Conservation (phyloP, 1,284 basidiomycete species). For the Gomphus sp. region DNA sequence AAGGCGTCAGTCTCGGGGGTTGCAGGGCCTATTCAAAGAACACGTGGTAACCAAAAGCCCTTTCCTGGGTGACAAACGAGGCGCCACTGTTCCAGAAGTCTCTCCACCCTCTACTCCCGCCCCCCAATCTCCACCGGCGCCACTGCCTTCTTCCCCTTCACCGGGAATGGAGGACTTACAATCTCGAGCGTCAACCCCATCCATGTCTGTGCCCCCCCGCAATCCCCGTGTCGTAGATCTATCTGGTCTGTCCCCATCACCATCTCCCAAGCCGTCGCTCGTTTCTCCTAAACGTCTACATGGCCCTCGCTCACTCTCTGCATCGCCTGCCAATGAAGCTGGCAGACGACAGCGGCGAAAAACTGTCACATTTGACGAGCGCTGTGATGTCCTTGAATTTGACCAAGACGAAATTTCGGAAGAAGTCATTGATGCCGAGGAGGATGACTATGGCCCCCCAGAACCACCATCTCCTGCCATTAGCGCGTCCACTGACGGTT, state of each 20-base stretch:
- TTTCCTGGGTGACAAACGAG: conserved; percentile 38
- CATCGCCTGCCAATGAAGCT: conserved; percentile 12
- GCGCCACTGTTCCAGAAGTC: conserved; percentile 8
- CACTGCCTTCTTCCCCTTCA: conserved; percentile 20
- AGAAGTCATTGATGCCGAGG: conserved; percentile 9
- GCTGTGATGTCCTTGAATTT: conserved; percentile 85
- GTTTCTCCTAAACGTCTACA: conserved; percentile 68
- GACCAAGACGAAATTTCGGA: conserved; percentile 41
- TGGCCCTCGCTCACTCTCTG: conserved; percentile 57
- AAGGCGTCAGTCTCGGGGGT: conserved; percentile 65
- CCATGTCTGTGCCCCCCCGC: conserved; percentile 11
- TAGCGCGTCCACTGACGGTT: conserved; percentile 8
- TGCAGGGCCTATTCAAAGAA: conserved; percentile 64
- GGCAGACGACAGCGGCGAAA: conserved; percentile 51
- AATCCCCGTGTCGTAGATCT: conserved; percentile 8
- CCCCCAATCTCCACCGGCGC: conserved; percentile 20
- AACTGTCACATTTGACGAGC: conserved; percentile 81
- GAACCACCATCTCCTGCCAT: conserved; percentile 8
- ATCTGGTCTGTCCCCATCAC: conserved; percentile 15
- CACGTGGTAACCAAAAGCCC: conserved; percentile 82
- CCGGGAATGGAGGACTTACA: conserved; percentile 17
- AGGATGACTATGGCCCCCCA: conserved; percentile 19
- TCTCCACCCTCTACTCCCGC: conserved; percentile 9
- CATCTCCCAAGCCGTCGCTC: conserved; percentile 52
- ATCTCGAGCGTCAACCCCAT: conserved; percentile 13